These are phyloP conservation scores for Sarocladiaceae sp. DNA, from an alignment of 2,329 filamentous ascomycete species.

Conservation along the genomic window DNA sequence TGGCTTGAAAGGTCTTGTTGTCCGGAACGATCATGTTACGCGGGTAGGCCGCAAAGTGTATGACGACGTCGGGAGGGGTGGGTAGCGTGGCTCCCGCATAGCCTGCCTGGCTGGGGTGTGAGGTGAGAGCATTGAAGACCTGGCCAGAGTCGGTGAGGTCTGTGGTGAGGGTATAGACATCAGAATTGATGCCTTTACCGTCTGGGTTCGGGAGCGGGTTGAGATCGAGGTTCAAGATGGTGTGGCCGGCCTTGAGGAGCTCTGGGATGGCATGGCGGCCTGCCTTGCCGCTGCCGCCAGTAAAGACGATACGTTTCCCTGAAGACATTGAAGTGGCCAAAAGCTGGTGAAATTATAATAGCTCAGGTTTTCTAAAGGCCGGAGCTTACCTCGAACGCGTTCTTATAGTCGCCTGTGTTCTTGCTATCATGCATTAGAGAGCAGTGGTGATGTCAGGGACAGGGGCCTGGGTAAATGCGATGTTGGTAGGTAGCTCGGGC, in stretches of 20 bases:
- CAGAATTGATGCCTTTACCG: constrained; percentile 3
- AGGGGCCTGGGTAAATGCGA: too few species aligned
- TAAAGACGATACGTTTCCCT: constrained; percentile 21
- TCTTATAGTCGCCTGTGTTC: too few species aligned
- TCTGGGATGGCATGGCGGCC: constrained; percentile 28
- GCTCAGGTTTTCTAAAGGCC: too few species aligned
- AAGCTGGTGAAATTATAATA: too few species aligned
- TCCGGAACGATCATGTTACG: constrained; percentile 57
- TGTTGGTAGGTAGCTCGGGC: too few species aligned
- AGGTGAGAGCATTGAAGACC: constrained; percentile 29
- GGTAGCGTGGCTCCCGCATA: constrained; percentile 25
- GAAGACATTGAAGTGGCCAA: background rate
- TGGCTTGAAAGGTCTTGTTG: constrained; percentile 50
- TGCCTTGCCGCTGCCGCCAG: constrained; percentile 28
- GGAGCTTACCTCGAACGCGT: too few species aligned
- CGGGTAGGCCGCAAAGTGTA: constrained; percentile 55
- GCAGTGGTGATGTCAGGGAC: too few species aligned
- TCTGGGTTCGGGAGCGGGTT: constrained; percentile 19
- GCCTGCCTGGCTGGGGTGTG: constrained; percentile 39
- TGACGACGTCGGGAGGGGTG: constrained; percentile 49
- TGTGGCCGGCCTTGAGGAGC: constrained; percentile 24
- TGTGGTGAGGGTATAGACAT: constrained; percentile 27
- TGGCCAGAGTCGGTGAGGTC: constrained; percentile 30
- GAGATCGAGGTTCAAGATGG: constrained; percentile 29
- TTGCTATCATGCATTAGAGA: too few species aligned